Base-by-base conservation (phyloP, 192 early-diverging fungal genomes). In the Mortierella hygrophila region DNA sequence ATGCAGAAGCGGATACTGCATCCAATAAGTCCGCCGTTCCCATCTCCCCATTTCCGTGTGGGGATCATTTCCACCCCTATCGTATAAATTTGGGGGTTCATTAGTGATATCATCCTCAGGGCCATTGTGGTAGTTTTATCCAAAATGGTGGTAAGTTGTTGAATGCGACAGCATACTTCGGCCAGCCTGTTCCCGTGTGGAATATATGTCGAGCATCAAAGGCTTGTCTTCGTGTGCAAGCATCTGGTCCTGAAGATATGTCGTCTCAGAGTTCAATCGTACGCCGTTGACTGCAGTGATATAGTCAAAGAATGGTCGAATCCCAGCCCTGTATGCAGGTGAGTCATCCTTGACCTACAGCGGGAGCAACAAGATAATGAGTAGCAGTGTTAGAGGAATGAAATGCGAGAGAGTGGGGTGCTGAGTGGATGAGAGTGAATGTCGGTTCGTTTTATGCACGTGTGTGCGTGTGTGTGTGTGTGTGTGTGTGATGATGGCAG, bases 291-390 rank as follows among this genome's bases (percentile, higher is more conserved):
- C 88, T 15, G 88, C 84, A 18, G 93, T 88, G 74, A 96, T 93
- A 72, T 93, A 96, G 80, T 96, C 95, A 81, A 96, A 96, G 79
- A 95, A 95, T 6, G 91, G 94, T 37, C 93, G 90, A 44, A 96
- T 90, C 23, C 94, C 94, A 73, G 91, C 92, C 18, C 72, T 82
- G 63, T 91, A 89, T 18, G 94, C 93, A 21, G 95, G 94, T 6
- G 95, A 94, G 77, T 91, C 90, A 44, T 92, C 91, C 46, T 91
- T 88, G 70, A 95, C 93, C 93, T 95, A 35, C 72, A 20, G 69
- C 15, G 37, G 15, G 26, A 29, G 60, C n/a, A 13, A n/a, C 15
- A 46, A 35, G 20, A 29, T 41, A 73, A 77, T 29, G 57, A 26
- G 55, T 16, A 35, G 2, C 2, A 75, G 21, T 20, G 55, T 40